Base-by-base conservation (phyloP, 2,329 filamentous ascomycete species). In the Juglanconis oblonga region DNA sequence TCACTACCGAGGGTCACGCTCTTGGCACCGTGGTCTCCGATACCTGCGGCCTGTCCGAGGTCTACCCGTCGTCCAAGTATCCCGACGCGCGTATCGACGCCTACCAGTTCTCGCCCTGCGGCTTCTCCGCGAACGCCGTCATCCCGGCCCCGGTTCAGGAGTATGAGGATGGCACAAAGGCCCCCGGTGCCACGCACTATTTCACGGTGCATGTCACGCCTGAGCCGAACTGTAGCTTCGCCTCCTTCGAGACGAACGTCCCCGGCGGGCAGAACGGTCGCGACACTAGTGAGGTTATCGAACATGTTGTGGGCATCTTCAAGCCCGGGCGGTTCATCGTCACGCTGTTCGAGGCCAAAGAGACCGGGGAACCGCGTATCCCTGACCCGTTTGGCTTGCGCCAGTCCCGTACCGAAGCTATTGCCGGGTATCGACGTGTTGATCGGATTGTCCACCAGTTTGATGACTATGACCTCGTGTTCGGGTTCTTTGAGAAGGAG, bases 131-230 rank as follows among this genome's bases (percentile, higher is more conserved):
- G 73, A 99, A 99, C 70, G 95, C 92, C 56, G 93, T 99, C 24
- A 85, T 99, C 47, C 95, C 95, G 6, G 88, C 92, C 52, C 87
- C 91, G 0, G 78, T 85, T 38, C 77, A 77, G 38, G 79, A 69
- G 40, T 68, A 64, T 3, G 65, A 63, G 72, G 71, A 72, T 53
- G 74, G 76, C 62, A 80, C 80, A 55, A 78, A 59, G 40, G 45
- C 57, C 32, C 52, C 59, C 7, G 53, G 59, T 5, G 47, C 83
- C 4, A 89, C 86, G 45, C 92, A 98, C 77, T 99, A 99, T 79
- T 99, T 97, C 77, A 99, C 94, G 1, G 95, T 99, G 31, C 95
- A 99, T 72, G 95, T 99, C 66, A 99, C 95, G 0, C 95, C 95
- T 0, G 95, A 99, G 81, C 92, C 94, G 13, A 87, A 97, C 70